Conservation (phyloP, 176 grass and related monocot genomes). For the Carex myosuroides region DNA sequence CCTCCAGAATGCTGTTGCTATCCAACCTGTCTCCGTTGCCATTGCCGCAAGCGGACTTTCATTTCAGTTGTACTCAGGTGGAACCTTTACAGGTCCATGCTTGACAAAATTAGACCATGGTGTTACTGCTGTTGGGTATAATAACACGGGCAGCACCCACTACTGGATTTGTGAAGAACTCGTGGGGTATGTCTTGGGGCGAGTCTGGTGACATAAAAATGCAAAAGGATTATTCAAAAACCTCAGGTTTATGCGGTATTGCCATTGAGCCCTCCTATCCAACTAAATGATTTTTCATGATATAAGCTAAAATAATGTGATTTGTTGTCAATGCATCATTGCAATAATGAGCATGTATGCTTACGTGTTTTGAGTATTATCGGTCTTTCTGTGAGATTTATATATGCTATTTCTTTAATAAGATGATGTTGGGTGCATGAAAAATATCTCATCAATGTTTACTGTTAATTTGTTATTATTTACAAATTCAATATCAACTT, state of each 20-base stretch:
- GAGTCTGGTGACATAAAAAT: slow-evolving; percentile 23
- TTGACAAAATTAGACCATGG: neutral
- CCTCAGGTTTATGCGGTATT: slow-evolving; percentile 9
- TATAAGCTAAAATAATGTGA: neutral
- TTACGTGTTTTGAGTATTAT: neutral
- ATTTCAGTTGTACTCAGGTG: neutral
- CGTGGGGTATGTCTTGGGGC: neutral
- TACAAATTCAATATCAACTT: too few relatives aligned
- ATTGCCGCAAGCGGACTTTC: neutral
- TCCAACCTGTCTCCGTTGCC: neutral
- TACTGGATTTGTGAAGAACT: neutral
- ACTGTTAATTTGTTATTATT: too few relatives aligned
- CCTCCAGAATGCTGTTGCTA: neutral
- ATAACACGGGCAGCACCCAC: neutral
- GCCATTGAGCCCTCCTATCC: neutral
- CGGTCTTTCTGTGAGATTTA: too few relatives aligned
- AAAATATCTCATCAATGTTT: too few relatives aligned
- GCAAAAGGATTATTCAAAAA: neutral
- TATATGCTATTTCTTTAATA: too few relatives aligned
- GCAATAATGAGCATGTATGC: neutral
- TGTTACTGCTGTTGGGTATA: slow-evolving; percentile 9
- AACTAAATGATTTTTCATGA: neutral
- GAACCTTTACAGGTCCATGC: neutral
- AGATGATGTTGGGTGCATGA: too few relatives aligned
- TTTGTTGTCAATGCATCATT: neutral